Evolutionary conservation across 2,329 filamentous ascomycete genomes (phyloP).

Genomic region (Thelonectria rubi): DNA sequence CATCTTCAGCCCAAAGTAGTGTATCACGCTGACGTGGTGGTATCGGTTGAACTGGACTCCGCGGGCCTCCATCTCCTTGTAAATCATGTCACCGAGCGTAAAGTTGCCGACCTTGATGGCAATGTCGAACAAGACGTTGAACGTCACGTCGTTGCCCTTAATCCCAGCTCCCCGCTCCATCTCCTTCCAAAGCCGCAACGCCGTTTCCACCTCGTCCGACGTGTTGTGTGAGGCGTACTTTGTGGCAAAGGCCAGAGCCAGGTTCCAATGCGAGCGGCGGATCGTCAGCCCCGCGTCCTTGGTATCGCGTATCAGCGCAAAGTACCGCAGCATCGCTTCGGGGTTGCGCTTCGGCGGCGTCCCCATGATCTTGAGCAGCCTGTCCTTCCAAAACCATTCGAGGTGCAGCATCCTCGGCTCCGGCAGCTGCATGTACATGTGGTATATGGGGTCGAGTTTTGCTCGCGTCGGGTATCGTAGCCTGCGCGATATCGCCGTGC

Average conservation of each 20-base stretch:
- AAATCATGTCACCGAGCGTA: conserved; percentile 82
- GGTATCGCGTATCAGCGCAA: conserved; percentile 85
- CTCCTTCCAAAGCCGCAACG: conserved; percentile 83
- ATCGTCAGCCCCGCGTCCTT: conserved; percentile 77
- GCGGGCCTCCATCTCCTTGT: conserved; percentile 80
- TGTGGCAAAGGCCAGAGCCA: conserved; percentile 80
- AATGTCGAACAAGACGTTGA: conserved; percentile 91
- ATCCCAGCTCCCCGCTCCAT: conserved; percentile 82
- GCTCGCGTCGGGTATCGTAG: conserved; percentile 53
- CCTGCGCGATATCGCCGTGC: conserved; percentile 51
- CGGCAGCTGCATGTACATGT: conserved; percentile 59
- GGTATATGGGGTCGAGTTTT: conserved; percentile 57
- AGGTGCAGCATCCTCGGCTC: conserved; percentile 63
- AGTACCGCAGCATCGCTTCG: conserved; percentile 80
- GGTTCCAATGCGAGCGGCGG: conserved; percentile 78
- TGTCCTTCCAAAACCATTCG: conserved; percentile 63
- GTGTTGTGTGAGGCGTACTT: conserved; percentile 69
- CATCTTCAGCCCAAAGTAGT: conserved; percentile 79
- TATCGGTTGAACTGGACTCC: conserved; percentile 77
- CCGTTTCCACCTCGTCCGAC: conserved; percentile 68
- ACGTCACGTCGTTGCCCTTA: conserved; percentile 78
- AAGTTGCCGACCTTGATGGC: conserved; percentile 89
- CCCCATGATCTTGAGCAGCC: conserved; percentile 74
- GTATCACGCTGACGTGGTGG: conserved; percentile 83
- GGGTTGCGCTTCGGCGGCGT: conserved; percentile 65